Base-by-base conservation (phyloP, 257 asterid species). In the Solanum microdontum region DNA sequence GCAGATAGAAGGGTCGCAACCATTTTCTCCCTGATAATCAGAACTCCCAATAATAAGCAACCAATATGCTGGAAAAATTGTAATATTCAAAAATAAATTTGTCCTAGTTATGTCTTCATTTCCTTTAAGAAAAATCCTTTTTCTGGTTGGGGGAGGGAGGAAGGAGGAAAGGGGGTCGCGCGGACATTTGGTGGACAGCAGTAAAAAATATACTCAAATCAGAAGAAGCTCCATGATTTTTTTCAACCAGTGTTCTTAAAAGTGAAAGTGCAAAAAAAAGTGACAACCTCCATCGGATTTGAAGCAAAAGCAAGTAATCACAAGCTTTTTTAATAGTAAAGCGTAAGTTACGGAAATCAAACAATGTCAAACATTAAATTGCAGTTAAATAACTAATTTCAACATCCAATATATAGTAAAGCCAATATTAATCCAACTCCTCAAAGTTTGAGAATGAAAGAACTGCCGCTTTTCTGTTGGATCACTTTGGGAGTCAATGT, bases 1-100 rank as follows among this genome's bases (percentile, higher is more conserved):
- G 96, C 97, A 82, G 99, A 93, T 92, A 96, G 92, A 92, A 97
- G 99, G 82, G 91, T 48, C 10, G 99, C 99, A 60, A 93, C 98
- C 99, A 97, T 94, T 91, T 93, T 93, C 92, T 95, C 99, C 92
- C 99, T 97, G 94, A 87, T 90, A 93, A 74, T 83, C 74, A 40
- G 82, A 75, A 89, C 15, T 84, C 69, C 87, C 66, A 86, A 68
- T n/a, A 62, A 77, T 83, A 86, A 82, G 85, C 43, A 86, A 86
- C 19, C 79, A 73, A 30, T 33, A 19, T 39, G 66, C 19, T 14
- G 21, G 40, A 84, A 28, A 36, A 87, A 23, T 34, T 83, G 19
- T 26, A 26, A 79, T 45, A 79, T 45, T 80, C 66, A 80, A 80
- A 74, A 80, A 80, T 28, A 80, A 80, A 15, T 45, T 4, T 28